These are phyloP conservation scores for Aspergillus fijiensis DNA, from an alignment of 2,329 filamentous ascomycete species.

Conservation along the genomic window DNA sequence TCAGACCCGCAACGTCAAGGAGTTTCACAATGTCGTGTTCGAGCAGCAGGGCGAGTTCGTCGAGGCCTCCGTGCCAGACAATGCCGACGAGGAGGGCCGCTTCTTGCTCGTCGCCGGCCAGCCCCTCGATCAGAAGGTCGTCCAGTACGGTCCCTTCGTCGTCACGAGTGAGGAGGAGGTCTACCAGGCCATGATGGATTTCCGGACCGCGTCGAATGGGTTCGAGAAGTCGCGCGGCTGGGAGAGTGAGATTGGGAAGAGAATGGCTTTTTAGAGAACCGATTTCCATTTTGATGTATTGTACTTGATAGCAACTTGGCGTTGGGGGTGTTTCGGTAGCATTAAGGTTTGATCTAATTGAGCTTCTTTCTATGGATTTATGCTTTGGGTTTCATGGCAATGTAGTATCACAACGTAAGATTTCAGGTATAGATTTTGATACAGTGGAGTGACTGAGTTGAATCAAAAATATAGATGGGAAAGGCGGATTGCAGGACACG, in stretches of 20 bases:
- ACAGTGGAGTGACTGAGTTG: background rate
- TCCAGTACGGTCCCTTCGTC: slow-evolving; percentile 87
- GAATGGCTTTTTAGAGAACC: slow-evolving; percentile 52
- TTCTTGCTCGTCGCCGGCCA: slow-evolving; percentile 72
- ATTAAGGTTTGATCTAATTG: background rate
- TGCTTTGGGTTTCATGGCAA: background rate
- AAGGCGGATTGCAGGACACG: background rate
- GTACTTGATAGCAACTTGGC: slow-evolving; percentile 4
- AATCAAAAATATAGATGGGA: background rate
- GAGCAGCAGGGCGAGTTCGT: slow-evolving; percentile 75
- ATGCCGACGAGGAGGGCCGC: slow-evolving; percentile 56
- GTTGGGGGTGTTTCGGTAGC: background rate
- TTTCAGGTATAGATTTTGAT: background rate
- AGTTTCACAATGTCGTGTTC: slow-evolving; percentile 89
- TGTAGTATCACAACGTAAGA: background rate
- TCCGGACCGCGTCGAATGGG: slow-evolving; percentile 69
- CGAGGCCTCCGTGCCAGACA: slow-evolving; percentile 65
- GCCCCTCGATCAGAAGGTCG: slow-evolving; percentile 74
- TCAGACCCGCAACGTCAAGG: slow-evolving; percentile 34
- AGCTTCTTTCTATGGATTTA: background rate
- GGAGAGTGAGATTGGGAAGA: slow-evolving; percentile 84
- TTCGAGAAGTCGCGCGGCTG: slow-evolving; percentile 78
- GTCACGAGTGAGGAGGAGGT: slow-evolving; percentile 69
- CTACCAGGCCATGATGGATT: slow-evolving; percentile 74
- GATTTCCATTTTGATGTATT: background rate